Evolutionary conservation across 805 yeast genomes (phyloP), one percentile per base, ranked within the genome.

Genomic region (Schwanniomyces polymorphus): DNA sequence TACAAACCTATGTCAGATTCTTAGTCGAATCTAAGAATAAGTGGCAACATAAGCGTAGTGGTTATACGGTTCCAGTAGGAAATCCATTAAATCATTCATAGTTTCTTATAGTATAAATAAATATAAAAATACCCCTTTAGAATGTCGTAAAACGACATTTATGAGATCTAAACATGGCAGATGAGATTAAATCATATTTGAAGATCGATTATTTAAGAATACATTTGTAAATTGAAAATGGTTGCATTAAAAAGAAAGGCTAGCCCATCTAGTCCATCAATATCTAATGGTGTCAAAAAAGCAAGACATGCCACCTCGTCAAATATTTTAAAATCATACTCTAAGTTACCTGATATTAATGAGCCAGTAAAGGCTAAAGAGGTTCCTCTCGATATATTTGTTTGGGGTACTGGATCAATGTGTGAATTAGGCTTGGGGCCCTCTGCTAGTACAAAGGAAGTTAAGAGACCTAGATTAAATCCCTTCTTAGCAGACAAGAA

Each of bases 381-480:
- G 2, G 68, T 72, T 23, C 76, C 80, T 17, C 69, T 92, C 45
- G 94, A 91, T 60, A 75, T 94, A 2, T 92, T 88, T 63, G 95
- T 89, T 31, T 94, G 96, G 87, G 99, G 99, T 35, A 81, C 95
- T 1, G 99, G 99, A 1, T 85, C 96, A 0, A 92, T 94, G 94
- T 91, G 97, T 73, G 99, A 94, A 64, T 76, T 94, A 26, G 99
- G 99, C 1, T 74, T 94, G n/a, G 99, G 99, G 1, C 98, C 98
- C 8, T 80, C 75, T n/a, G 89, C 96, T 2, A 86, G 79, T 54
- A 92, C 90, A 31, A 90, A 91, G 50, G 97, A 91, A 64, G 97
- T 94, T 17, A 94, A 94, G 61, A 82, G 99, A 62, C 99, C 99
- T 14, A 80, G 99, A 55, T 74, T 92, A 62, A 94, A 91, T 58